Conservation (phyloP, 2,329 filamentous ascomycete genomes). For the Aspergillus sp. region DNA sequence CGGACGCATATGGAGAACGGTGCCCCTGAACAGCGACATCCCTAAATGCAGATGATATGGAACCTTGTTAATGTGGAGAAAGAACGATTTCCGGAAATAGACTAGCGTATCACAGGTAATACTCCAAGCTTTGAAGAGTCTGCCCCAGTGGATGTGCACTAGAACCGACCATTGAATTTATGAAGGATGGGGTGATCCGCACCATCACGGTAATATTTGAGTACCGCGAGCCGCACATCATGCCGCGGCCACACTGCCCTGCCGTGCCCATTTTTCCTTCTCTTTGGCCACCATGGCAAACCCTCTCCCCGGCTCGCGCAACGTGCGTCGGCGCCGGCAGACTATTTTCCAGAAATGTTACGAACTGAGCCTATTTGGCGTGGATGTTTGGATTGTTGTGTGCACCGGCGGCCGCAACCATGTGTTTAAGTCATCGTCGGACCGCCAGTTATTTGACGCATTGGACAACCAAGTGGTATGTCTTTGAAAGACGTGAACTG, state of each 20-base stretch:
- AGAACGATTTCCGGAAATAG: background rate
- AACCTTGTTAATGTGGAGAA: background rate
- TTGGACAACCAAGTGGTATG: slow-evolving; percentile 1
- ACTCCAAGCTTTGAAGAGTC: background rate
- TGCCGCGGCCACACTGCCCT: background rate
- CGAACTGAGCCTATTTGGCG: slow-evolving; percentile 1
- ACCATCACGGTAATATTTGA: background rate
- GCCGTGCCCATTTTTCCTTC: background rate
- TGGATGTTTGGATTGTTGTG: slow-evolving; percentile 2
- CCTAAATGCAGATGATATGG: too few species aligned
- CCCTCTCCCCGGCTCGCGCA: background rate
- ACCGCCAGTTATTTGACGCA: background rate
- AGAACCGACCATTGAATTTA: background rate
- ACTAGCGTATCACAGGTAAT: background rate
- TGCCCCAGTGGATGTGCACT: background rate
- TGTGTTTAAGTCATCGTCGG: slow-evolving; percentile 1
- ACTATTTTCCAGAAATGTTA: slow-evolving; percentile 3
- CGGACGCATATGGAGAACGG: background rate
- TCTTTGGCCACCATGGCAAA: background rate
- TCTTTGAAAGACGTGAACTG: background rate
- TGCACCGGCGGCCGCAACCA: background rate
- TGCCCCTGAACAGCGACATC: background rate
- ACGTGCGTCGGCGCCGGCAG: slow-evolving; percentile 3
- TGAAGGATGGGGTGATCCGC: background rate
- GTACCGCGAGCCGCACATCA: background rate